Evolutionary conservation across 495 filamentous ascomycete species (phyloP).

Genomic region (Recurvomyces mirabilis): DNA sequence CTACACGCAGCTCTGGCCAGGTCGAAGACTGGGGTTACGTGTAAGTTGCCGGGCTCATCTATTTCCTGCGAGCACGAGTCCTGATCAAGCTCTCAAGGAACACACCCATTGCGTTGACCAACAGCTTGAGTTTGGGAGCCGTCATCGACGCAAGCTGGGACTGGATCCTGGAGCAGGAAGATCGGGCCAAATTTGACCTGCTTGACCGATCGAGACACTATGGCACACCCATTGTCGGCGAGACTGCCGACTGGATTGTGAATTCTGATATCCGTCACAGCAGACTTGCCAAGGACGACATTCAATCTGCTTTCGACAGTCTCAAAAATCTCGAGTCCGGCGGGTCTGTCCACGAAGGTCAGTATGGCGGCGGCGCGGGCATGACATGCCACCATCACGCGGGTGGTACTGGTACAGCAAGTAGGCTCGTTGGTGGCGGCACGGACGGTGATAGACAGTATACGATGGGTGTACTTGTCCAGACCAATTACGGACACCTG

Average conservation of each 20-base stretch:
- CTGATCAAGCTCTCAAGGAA: no score
- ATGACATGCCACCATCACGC: slow-evolving; percentile 44
- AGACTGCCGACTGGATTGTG: slow-evolving; percentile 42
- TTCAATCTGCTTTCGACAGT: background rate
- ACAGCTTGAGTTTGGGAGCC: slow-evolving; percentile 38
- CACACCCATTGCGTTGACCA: slow-evolving; percentile 42
- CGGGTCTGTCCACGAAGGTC: slow-evolving; percentile 36
- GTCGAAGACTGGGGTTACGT: slow-evolving; percentile 42
- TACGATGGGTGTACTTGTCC: slow-evolving; percentile 41
- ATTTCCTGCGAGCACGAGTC: no score
- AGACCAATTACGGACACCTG: slow-evolving; percentile 41
- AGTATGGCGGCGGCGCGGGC: slow-evolving; percentile 42
- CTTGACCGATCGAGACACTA: slow-evolving; percentile 29
- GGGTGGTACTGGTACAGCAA: slow-evolving; percentile 41
- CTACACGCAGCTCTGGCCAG: no score
- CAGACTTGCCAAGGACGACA: slow-evolving; percentile 2
- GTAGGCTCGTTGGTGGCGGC: slow-evolving; percentile 33
- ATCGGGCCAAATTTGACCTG: slow-evolving; percentile 33
- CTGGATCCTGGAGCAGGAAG: slow-evolving; percentile 31
- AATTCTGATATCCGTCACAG: slow-evolving; percentile 27
- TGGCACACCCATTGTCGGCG: slow-evolving; percentile 37
- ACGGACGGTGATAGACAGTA: slow-evolving; percentile 29
- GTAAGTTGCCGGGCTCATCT: no score
- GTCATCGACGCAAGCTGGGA: slow-evolving; percentile 41
- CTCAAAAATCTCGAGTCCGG: slow-evolving; percentile 3